Evolutionary conservation across 2,329 filamentous ascomycete species (phyloP), one percentile per base, ranked within the genome.

Genomic region (Septoria linicola): DNA sequence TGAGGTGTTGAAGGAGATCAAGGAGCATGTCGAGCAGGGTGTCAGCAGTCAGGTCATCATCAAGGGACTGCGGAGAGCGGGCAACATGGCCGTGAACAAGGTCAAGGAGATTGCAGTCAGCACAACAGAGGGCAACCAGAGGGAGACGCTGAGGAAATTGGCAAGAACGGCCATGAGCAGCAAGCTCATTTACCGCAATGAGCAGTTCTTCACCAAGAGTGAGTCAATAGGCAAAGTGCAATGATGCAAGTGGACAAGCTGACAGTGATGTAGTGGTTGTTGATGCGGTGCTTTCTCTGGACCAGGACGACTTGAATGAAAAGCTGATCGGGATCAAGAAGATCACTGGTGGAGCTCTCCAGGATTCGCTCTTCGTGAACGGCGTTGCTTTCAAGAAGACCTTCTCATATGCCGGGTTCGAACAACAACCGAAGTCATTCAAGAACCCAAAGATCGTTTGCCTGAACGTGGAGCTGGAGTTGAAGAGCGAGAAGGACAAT

Each of bases 331-430:
- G 93, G 55, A 83, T 97, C 71, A 99, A 99, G 81, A 97, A 96
- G 78, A 91, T 99, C 58, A 92, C 90, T 32, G 93, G 93, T 67
- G 93, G 93, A 71, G 95, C 89, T 31, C 82, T 99, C 25, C 93
- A 96, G 66, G 93, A 97, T 58, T 96, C 92, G 2, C 82, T 96
- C 34, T 97, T 97, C 73, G 87, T 99, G 68, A 93, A 97, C 71
- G 93, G 93, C 68, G 93, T 99, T 57, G 92, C 93, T 30, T 99
- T 99, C 80, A 97, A 97, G 80, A 99, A 99, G 83, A 99, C 93
- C 4, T 99, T 99, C 73, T 91, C 92, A 44, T 99, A 99, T 70
- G 93, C 93, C 63, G 93, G 93, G 68, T 99, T 99, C 75, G 93
- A 99, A 76, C 93, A 99, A 76, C 93, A 99, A 76, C 93, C 93